Percentiles rank a stretch among this genome's conserved stretches.
phyloP scores from a whole-genome alignment of 768 basidiomycete species.

The Candolleomyces eurysporus region DNA sequence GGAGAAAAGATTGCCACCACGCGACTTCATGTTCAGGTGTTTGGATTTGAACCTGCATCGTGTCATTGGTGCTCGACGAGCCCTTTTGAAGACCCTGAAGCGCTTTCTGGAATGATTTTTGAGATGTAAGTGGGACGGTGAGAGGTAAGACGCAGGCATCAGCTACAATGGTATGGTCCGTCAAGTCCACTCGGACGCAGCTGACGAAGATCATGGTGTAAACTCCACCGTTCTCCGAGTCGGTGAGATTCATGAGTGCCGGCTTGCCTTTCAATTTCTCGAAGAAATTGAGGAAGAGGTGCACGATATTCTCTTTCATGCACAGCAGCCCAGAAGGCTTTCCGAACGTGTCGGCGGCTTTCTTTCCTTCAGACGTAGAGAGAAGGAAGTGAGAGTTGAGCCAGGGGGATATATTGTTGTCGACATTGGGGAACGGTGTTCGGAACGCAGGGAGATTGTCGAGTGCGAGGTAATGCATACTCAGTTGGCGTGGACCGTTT shows the following conservation, averaged over 20 bases:
- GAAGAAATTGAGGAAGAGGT: not conserved
- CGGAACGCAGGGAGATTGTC: slow-evolving; percentile 6
- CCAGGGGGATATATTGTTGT: not conserved
- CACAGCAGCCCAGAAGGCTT: not conserved
- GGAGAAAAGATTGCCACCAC: slow-evolving; percentile 52
- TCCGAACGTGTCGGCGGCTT: not conserved
- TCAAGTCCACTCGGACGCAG: slow-evolving; percentile 43
- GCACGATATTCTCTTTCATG: not conserved
- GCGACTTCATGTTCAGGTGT: slow-evolving; percentile 30
- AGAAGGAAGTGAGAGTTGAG: not conserved
- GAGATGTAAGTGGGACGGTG: slow-evolving; percentile 20
- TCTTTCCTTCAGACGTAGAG: not conserved
- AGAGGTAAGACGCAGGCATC: slow-evolving; percentile 45
- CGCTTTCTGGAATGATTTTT: slow-evolving; percentile 5
- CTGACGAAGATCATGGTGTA: slow-evolving; percentile 48
- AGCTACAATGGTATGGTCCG: slow-evolving; percentile 46
- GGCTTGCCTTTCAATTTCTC: slow-evolving; percentile 1
- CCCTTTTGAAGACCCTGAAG: not conserved
- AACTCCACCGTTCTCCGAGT: slow-evolving; percentile 11
- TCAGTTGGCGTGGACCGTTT: slow-evolving; percentile 18
- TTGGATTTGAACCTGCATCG: slow-evolving; percentile 1
- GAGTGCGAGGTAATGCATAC: slow-evolving; percentile 34
- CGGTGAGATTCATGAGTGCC: slow-evolving; percentile 19
- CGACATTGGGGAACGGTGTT: not conserved
- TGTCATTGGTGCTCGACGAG: too few species aligned